Evolutionary conservation across 2,329 filamentous ascomycete genomes (phyloP).

Genomic region (Pseudogymnoascus sp.): DNA sequence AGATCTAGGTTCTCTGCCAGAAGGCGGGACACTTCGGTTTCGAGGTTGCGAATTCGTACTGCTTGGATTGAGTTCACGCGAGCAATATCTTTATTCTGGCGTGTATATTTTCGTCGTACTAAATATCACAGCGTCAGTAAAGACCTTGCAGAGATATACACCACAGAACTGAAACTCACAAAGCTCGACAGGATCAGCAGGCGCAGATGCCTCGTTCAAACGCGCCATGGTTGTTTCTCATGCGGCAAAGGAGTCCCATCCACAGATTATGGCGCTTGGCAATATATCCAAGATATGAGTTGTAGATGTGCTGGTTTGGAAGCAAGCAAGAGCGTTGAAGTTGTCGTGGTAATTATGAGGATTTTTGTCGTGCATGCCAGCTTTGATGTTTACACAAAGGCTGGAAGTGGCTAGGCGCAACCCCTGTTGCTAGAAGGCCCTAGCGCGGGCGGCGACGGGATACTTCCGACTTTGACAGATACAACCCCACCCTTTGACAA

Average conservation of each 20-base stretch:
- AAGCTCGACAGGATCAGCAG: slow-evolving; percentile 63
- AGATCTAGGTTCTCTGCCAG: slow-evolving; percentile 74
- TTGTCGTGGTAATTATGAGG: background rate
- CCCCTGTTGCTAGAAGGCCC: background rate
- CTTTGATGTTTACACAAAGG: slow-evolving; percentile 9
- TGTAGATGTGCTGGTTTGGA: background rate
- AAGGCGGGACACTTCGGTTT: slow-evolving; percentile 66
- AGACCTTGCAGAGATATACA: slow-evolving; percentile 9
- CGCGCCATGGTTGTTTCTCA: slow-evolving; percentile 55
- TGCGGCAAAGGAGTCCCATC: background rate
- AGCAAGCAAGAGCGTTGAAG: slow-evolving; percentile 5
- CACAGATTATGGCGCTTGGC: background rate
- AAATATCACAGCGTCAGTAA: slow-evolving; percentile 15
- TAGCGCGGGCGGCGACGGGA: background rate
- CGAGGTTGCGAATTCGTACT: slow-evolving; percentile 67
- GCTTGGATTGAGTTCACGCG: slow-evolving; percentile 72
- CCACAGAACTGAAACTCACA: slow-evolving; percentile 44
- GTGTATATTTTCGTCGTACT: slow-evolving; percentile 74
- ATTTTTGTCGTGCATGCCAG: background rate
- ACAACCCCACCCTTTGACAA: slow-evolving; percentile 4
- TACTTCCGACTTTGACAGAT: slow-evolving; percentile 3
- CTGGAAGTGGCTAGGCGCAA: background rate
- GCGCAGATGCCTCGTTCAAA: slow-evolving; percentile 66
- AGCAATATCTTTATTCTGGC: slow-evolving; percentile 79
- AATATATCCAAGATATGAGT: slow-evolving; percentile 9